Conservation (phyloP, 2,329 filamentous ascomycete genomes). For the Neopestalotiopsis sp. region DNA sequence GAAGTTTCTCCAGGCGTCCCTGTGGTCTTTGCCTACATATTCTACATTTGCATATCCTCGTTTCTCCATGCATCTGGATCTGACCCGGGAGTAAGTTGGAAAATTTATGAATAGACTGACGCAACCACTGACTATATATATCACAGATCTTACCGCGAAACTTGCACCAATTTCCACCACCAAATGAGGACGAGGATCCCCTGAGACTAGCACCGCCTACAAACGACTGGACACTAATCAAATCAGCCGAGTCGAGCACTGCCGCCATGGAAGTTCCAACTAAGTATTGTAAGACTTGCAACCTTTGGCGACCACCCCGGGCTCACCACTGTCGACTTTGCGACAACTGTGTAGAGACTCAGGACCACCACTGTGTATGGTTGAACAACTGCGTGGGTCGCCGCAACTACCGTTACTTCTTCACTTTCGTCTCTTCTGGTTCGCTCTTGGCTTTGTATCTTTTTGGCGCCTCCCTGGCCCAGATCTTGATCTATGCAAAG, state of each 20-base stretch:
- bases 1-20: slow-evolving; percentile 89
- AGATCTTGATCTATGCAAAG: slow-evolving; percentile 75
- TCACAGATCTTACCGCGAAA: slow-evolving; percentile 89
- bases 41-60: slow-evolving; percentile 88
- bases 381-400: slow-evolving; percentile 89
- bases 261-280: slow-evolving; percentile 97
- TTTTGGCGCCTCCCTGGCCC: slow-evolving; percentile 77
- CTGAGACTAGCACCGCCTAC: slow-evolving; percentile 81
- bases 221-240: slow-evolving; percentile 93
- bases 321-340: slow-evolving; percentile 96
- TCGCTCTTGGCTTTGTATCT: slow-evolving; percentile 80
- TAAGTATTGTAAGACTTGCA: slow-evolving; percentile 97
- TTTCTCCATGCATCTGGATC: slow-evolving; percentile 92
- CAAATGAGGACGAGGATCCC: slow-evolving; percentile 78
- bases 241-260: slow-evolving; percentile 74
- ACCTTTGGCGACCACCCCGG: slow-evolving; percentile 94
- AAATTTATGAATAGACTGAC: too few relatives aligned
- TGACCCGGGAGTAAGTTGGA: slow-evolving; percentile 82
- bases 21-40: slow-evolving; percentile 88
- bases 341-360: slow-evolving; percentile 96
- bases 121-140: background rate
- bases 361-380: slow-evolving; percentile 99
- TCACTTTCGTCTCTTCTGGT: slow-evolving; percentile 83
- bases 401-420: slow-evolving; percentile 98
- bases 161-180: slow-evolving; percentile 76